Conservation (phyloP, 805 yeast genomes). For the Cyberlindnera amylophila region DNA sequence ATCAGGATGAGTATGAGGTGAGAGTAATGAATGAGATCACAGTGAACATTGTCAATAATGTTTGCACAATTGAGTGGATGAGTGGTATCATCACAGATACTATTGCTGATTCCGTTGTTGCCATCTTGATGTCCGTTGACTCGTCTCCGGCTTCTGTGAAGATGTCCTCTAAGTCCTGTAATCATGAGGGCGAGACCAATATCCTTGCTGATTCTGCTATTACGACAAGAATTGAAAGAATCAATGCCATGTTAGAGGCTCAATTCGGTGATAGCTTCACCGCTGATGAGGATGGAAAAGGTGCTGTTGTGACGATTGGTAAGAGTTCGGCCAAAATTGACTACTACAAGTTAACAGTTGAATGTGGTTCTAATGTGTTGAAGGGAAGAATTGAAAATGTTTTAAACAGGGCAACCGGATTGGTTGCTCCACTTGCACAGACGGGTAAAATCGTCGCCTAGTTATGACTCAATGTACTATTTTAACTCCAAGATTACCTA, state of each 20-base stretch:
- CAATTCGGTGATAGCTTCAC: slow-evolving; percentile 84
- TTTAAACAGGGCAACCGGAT: slow-evolving; percentile 67
- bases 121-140: slow-evolving; percentile 86
- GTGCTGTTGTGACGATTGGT: slow-evolving; percentile 70
- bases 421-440: slow-evolving; percentile 80
- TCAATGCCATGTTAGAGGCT: slow-evolving; percentile 61
- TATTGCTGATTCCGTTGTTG: slow-evolving; percentile 89
- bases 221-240: slow-evolving; percentile 44
- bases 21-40: slow-evolving; percentile 63
- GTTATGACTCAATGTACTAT: not conserved
- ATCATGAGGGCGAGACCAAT: slow-evolving; percentile 34
- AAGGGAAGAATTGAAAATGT: slow-evolving; percentile 81
- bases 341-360: slow-evolving; percentile 61
- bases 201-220: slow-evolving; percentile 33
- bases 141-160: slow-evolving; percentile 95
- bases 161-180: slow-evolving; percentile 60
- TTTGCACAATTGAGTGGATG: slow-evolving; percentile 81
- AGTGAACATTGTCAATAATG: slow-evolving; percentile 42
- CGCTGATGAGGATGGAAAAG: slow-evolving; percentile 36
- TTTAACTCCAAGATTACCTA: no score
- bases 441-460: slow-evolving; percentile 11
- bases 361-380: slow-evolving; percentile 70
- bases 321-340: slow-evolving; percentile 67
- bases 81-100: slow-evolving; percentile 88
- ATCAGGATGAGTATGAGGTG: slow-evolving; percentile 44